Percentiles rank a stretch among this genome's conserved stretches.
Conservation (phyloP, 108 stramenopile genomes). For the Pseudonitzschia multistriata region DNA sequence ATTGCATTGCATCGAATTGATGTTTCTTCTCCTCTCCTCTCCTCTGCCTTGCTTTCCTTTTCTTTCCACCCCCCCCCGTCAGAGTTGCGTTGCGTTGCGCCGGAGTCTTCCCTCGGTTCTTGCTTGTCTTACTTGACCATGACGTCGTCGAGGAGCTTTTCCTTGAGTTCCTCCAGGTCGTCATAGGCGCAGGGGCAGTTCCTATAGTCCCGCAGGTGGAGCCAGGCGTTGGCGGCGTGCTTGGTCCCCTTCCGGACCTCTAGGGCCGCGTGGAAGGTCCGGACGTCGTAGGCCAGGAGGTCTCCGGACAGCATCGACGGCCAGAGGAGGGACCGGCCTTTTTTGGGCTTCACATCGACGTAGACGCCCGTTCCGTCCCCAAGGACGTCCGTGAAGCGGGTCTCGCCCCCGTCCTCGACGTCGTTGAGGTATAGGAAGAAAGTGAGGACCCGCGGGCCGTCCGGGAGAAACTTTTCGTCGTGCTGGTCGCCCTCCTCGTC, state of each 20-base stretch:
- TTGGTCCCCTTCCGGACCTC: constrained; percentile 53
- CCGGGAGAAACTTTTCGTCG: constrained; percentile 10
- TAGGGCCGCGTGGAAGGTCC: constrained; percentile 79
- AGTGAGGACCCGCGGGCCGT: constrained; percentile 81
- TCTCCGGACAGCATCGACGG: constrained; percentile 68
- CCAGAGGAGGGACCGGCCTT: constrained; percentile 82
- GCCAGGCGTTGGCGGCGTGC: constrained; percentile 54
- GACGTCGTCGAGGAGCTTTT: background rate
- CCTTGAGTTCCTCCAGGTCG: background rate
- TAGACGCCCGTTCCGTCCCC: background rate
- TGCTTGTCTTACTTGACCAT: no score
- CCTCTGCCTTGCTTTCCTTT: no score
- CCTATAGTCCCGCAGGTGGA: constrained; percentile 43
- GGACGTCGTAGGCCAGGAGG: constrained; percentile 53
- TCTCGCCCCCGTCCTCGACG: constrained; percentile 56
- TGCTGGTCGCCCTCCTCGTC: constrained; percentile 42
- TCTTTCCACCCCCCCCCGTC: no score
- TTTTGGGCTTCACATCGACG: constrained; percentile 46
- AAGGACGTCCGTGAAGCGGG: background rate
- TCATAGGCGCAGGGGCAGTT: background rate
- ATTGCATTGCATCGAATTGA: no score
- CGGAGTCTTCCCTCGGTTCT: no score
- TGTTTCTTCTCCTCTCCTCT: no score
- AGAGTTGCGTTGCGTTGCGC: no score
- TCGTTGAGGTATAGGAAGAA: constrained; percentile 86